A percentile compares a stretch with the other conserved stretches of the same genome.
Conservation (phyloP, 2,329 filamentous ascomycete species). For the Epichloe coenophiala region DNA sequence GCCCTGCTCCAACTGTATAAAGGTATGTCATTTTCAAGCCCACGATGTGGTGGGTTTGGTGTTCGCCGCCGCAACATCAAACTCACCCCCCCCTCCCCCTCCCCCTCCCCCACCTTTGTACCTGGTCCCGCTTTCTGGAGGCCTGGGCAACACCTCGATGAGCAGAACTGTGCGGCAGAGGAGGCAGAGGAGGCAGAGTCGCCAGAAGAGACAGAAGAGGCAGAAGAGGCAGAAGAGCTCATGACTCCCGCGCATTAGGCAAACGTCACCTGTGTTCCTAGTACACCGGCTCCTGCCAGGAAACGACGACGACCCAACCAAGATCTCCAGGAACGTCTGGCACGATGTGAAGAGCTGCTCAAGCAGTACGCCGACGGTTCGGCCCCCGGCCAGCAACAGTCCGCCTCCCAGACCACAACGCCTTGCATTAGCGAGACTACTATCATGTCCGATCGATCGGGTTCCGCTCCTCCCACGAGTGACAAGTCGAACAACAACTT, state of each 20-base stretch:
- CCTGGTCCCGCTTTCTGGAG: background rate
- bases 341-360: conserved; percentile 43
- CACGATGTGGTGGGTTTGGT: background rate
- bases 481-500: conserved; percentile 22
- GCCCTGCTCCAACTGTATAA: conserved; percentile 46
- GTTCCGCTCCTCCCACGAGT: conserved; percentile 15
- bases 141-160: background rate
- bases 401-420: conserved; percentile 6
- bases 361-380: conserved; percentile 39
- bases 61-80: background rate
- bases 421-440: conserved; percentile 6
- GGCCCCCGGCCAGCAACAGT: conserved; percentile 10
- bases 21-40: conserved; percentile 26
- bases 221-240: background rate
- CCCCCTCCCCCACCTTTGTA: background rate
- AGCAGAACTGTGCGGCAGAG: background rate
- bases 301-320: conserved; percentile 47
- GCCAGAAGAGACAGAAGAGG: no score
- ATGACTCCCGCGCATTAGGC: conserved; percentile 25
- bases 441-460: conserved; percentile 13
- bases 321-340: conserved; percentile 46
- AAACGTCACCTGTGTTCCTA: conserved; percentile 45
- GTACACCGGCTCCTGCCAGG: conserved; percentile 44
- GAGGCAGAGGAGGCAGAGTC: no score
- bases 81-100: background rate